Base-by-base conservation (phyloP, 2,329 filamentous ascomycete species). In the Bipolaris victoriae region DNA sequence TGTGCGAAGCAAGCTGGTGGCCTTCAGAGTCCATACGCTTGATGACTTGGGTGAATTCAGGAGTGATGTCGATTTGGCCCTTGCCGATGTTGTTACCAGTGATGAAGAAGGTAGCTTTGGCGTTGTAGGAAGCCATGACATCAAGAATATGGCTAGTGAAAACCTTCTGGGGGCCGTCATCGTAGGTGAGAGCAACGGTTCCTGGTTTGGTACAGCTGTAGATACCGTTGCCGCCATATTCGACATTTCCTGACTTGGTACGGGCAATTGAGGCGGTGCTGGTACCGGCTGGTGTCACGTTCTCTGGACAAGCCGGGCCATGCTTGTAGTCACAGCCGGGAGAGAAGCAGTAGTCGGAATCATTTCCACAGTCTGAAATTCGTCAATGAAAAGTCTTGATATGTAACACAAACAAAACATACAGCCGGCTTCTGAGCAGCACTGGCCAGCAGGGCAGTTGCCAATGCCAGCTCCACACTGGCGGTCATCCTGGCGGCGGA, bases 21-120 rank as follows among this genome's bases (percentile, higher is more conserved):
- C 84, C 84, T 5, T 83, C 81, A 39, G 70, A 60, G 56, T 80
- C 61, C 80, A 85, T 85, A 58, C 83, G 81, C 73, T 84, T 82
- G 55, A 88, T 82, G n/a, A 83, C 81, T 10, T 76, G 74, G 10
- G 74, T 70, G 68, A 82, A 82, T 60, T 74, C 75, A 10, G 78
- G 76, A 15, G 75, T 77, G 52, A 82, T 78, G 60, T 86, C 84
- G 63, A 86, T 86, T 63, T 79, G 71, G 36, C 83, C 83, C 71
- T 85, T 86, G 63, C 80, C 80, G 37, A 83, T 77, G 72, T 84
- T 85, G 72, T 81, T 84, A 5, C 84, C 84, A 7, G 82, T 85
- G 59, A 90, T 80, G 73, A 89, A 90, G 71, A 90, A 90, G 1
- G 88, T 90, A 1, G 86, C 88, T 62, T 85, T 87, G 13, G 85